Percentiles rank a stretch among this genome's conserved stretches.
Conservation (phyloP, 768 basidiomycete species). For the Mycena rebaudengoi region DNA sequence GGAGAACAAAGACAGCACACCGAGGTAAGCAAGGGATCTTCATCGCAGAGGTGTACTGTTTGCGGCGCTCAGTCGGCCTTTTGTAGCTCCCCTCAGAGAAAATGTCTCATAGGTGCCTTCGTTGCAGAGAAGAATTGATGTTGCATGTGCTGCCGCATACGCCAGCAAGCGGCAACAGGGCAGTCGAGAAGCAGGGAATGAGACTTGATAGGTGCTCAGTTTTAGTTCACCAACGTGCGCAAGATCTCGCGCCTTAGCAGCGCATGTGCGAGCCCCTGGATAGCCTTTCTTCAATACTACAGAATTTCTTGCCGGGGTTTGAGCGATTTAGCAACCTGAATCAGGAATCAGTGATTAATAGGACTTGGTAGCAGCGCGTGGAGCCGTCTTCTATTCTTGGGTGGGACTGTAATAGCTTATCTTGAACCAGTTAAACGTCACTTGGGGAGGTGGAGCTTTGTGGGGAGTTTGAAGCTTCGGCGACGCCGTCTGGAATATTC, state of each 20-base stretch:
- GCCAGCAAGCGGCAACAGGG: too few species aligned
- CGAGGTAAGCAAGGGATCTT: background rate
- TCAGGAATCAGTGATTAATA: background rate
- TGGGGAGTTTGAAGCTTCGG: too few species aligned
- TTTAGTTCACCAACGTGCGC: background rate
- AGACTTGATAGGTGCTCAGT: background rate
- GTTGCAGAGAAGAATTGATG: background rate
- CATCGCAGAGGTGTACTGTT: background rate
- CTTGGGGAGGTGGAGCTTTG: too few species aligned
- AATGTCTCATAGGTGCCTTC: background rate
- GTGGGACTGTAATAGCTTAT: too few species aligned
- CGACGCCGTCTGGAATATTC: too few species aligned
- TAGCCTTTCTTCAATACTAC: too few species aligned
- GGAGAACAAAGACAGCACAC: background rate
- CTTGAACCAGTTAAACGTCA: too few species aligned
- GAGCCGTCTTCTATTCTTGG: too few species aligned
- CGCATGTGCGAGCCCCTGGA: too few species aligned
- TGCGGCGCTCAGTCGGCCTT: background rate
- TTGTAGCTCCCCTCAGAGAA: background rate
- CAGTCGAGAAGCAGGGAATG: too few species aligned
- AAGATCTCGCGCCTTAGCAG: background rate
- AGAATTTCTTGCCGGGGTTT: too few species aligned
- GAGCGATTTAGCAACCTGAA: background rate
- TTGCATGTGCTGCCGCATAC: slow-evolving; percentile 2
- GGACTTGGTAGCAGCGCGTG: too few species aligned